Conservation (phyloP, 495 filamentous ascomycete genomes). For the Rostrohypoxylon terebratum region DNA sequence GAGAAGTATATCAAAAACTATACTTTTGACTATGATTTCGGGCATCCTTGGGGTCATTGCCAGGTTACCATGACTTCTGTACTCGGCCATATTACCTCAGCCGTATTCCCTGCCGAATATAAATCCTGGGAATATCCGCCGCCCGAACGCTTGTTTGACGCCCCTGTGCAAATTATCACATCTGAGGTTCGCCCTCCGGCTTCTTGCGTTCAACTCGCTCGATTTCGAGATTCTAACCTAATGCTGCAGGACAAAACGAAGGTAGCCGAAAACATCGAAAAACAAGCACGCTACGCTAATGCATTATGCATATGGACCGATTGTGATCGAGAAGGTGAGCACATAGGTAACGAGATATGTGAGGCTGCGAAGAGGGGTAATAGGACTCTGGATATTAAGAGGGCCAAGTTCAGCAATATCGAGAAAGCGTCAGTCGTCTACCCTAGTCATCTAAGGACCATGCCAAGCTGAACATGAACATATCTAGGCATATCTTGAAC, state of each 20-base stretch:
- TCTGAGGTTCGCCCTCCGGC: constrained; percentile 64
- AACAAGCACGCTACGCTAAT: constrained; percentile 74
- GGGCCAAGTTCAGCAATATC: constrained; percentile 94
- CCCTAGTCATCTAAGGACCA: background rate
- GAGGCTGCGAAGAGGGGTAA: constrained; percentile 82
- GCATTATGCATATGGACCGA: constrained; percentile 97
- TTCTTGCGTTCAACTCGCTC: constrained; percentile 2
- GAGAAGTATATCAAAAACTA: constrained; percentile 93
- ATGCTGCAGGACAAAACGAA: constrained; percentile 74
- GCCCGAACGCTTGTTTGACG: constrained; percentile 84
- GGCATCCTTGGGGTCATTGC: constrained; percentile 80
- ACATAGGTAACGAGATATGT: constrained; percentile 94
- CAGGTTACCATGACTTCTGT: constrained; percentile 93
- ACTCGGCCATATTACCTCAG: constrained; percentile 80
- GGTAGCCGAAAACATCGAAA: constrained; percentile 86
- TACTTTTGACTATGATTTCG: constrained; percentile 88
- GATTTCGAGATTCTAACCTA: constrained; percentile 33
- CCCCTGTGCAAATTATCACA: constrained; percentile 74
- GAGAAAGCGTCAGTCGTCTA: constrained; percentile 78
- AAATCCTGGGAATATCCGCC: constrained; percentile 83
- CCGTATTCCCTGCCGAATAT: constrained; percentile 77
- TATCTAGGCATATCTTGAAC: constrained; percentile 77
- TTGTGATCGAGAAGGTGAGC: constrained; percentile 97
- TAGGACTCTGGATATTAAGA: constrained; percentile 76
- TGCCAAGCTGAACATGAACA: constrained; percentile 43